Conservation (phyloP, 2,329 filamentous ascomycete genomes). For the Talaromyces islandicus region DNA sequence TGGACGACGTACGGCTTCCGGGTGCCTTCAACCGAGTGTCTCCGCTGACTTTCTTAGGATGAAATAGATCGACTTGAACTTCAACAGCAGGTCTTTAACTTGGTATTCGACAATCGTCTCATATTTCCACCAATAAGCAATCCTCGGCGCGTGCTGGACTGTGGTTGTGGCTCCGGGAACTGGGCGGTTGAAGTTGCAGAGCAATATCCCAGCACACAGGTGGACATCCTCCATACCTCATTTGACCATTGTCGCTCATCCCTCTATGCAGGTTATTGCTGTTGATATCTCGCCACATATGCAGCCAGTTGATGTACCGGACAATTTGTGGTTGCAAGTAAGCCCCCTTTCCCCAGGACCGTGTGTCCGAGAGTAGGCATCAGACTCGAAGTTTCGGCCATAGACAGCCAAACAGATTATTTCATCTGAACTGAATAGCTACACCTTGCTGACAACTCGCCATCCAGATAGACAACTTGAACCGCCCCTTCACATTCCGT, state of each 20-base stretch:
- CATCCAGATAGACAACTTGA: conserved; percentile 60
- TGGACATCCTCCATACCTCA: conserved; percentile 27
- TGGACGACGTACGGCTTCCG: conserved; percentile 57
- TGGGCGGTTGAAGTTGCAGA: conserved; percentile 67
- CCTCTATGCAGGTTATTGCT: conserved; percentile 54
- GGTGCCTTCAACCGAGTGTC: background rate
- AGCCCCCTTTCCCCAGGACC: conserved; percentile 4
- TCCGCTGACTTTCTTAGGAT: conserved; percentile 44
- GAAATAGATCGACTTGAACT: conserved; percentile 61
- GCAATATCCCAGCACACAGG: conserved; percentile 59
- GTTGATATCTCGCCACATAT: conserved; percentile 68
- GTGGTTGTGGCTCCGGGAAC: conserved; percentile 63
- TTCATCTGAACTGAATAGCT: background rate
- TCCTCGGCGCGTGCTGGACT: conserved; percentile 60
- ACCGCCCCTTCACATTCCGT: conserved; percentile 62
- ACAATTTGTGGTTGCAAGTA: conserved; percentile 63
- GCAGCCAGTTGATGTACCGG: conserved; percentile 57
- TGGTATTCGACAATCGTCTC: conserved; percentile 60
- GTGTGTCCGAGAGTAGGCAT: background rate
- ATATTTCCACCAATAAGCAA: conserved; percentile 62
- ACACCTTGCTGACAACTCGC: background rate
- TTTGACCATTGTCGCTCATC: conserved; percentile 3
- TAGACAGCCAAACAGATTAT: background rate
- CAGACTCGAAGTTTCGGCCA: background rate
- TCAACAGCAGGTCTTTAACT: conserved; percentile 58